Base-by-base conservation (phyloP, 148 eudicot genomes). In the Persicaria tinctoria region DNA sequence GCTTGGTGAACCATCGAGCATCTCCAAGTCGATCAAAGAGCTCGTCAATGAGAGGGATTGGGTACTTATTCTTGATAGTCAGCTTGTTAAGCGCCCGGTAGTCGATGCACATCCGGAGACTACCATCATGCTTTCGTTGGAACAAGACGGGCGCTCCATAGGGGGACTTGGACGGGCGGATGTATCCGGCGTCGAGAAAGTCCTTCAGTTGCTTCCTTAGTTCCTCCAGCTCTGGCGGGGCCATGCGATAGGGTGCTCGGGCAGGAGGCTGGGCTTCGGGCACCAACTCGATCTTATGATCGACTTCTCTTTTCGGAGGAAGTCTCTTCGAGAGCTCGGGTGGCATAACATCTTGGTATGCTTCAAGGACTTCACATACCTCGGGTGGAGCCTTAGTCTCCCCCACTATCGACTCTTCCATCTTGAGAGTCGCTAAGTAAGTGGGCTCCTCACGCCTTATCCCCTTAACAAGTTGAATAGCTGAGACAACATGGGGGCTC, bases 271-370 rank as follows among this genome's bases (percentile, higher is more conserved):
- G 48, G 0, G 56, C 47, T 0, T 41, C 56, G 1, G 49, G 23
- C 8, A 64, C 63, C 6, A 76, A 6, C 62, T 68, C 78, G 5
- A 76, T 76, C 78, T 64, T 51, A 14, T 76, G 78, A 13, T 63
- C 53, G 8, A 75, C 77, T 49, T 60, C 56, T 2, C 68, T 17
- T 18, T 49, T 60, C 8, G 70, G 66, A 23, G 63, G 78, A 0
- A 76, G 16, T 46, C 46, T 69, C 53, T 76, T 76, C 0, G 63
- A 1, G 0, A 32, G 38, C 38, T 32, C 38, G 38, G 38, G 38
- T 32, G 38, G 38, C 1, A 32, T 32, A 0, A 32, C 41, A 6
- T 76, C 78, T 3, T 64, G 12, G 8, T 6, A 68, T 23, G 49
- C 73, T 1, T 54, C n/a, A 4, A 76, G 63, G 0, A 76, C 78